phyloP scores from a whole-genome alignment of 2,329 filamentous ascomycete genomes.

The Hysterium pulicare region DNA sequence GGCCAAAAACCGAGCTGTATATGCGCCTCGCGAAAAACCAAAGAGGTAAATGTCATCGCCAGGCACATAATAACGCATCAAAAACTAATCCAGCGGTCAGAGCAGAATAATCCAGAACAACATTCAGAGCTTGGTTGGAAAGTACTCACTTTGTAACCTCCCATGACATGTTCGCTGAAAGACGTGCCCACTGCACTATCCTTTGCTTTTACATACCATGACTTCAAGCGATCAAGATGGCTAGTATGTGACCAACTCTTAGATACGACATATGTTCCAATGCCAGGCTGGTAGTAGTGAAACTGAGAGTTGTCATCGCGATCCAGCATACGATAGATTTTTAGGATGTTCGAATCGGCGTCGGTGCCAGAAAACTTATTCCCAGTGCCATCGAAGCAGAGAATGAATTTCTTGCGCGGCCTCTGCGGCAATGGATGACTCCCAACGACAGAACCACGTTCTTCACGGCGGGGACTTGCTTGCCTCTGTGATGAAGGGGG shows the following conservation, averaged over 20 bases:
- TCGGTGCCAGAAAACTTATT: conserved; percentile 42
- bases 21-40: conserved; percentile 50
- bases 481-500: conserved; percentile 13
- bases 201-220: conserved; percentile 69
- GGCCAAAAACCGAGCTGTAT: conserved; percentile 55
- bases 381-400: conserved; percentile 45
- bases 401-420: conserved; percentile 62
- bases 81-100: conserved; percentile 48
- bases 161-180: conserved; percentile 80
- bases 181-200: conserved; percentile 77
- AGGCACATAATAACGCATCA: conserved; percentile 49
- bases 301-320: conserved; percentile 58
- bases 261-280: conserved; percentile 69
- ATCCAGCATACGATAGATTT: conserved; percentile 68
- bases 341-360: conserved; percentile 53
- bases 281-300: conserved; percentile 49
- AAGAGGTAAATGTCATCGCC: conserved; percentile 50
- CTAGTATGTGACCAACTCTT: conserved; percentile 58
- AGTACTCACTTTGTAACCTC: conserved; percentile 74
- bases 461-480: background rate
- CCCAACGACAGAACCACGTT: conserved; percentile 28
- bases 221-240: conserved; percentile 55
- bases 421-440: conserved; percentile 49
- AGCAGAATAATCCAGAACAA: too few relatives aligned
- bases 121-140: too few relatives aligned